Evolutionary conservation across 148 eudicot genomes (phyloP).

Genomic region (Rhododendron mucronatum): DNA sequence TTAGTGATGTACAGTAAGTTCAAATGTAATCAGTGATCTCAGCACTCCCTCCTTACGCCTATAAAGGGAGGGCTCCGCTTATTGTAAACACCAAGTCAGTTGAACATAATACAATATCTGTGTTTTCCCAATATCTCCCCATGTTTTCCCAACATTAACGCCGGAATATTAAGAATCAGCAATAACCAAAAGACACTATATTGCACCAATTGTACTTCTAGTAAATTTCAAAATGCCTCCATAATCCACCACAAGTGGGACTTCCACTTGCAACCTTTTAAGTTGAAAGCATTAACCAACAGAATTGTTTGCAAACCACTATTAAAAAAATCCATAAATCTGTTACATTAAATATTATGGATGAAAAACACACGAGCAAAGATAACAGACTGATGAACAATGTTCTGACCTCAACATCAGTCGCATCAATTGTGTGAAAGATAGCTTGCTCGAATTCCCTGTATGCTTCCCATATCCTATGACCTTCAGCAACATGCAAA

Average conservation of each 20-base stretch:
- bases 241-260: background rate
- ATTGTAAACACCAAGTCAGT: too few species aligned
- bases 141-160: background rate
- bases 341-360: background rate
- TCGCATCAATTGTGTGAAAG: conserved; percentile 42
- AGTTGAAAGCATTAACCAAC: background rate
- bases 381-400: conserved; percentile 8
- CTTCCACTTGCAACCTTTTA: background rate
- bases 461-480: conserved; percentile 84
- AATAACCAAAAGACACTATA: background rate
- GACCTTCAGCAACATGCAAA: conserved; percentile 80
- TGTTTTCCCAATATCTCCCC: too few species aligned
- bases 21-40: too few species aligned
- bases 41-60: too few species aligned
- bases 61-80: too few species aligned
- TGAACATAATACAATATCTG: too few species aligned
- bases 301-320: background rate
- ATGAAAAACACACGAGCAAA: background rate
- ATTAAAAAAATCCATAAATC: background rate
- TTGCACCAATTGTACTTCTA: background rate
- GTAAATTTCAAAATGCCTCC: background rate
- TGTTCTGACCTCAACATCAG: conserved; percentile 48
- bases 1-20: too few species aligned
- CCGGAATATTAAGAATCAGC: background rate
- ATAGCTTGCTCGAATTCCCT: conserved; percentile 74